phyloP scores from a whole-genome alignment of 1,284 basidiomycete genomes.

The Sparassis latifolia region DNA sequence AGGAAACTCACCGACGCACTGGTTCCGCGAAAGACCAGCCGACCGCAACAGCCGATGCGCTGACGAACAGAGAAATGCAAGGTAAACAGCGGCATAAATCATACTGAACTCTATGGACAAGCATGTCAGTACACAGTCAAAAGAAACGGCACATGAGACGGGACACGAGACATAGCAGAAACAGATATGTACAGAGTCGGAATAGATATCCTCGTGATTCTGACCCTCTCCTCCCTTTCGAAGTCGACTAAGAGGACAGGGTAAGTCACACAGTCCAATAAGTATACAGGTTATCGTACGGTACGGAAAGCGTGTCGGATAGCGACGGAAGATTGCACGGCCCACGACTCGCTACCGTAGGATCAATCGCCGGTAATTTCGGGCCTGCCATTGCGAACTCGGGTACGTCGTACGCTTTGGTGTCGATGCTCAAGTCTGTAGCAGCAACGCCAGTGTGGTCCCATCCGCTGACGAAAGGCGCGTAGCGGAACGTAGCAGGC shows the following conservation, averaged over 20 bases:
- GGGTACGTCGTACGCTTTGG: neutral
- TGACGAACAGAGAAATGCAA: too few relatives aligned
- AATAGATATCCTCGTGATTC: too few relatives aligned
- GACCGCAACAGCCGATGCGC: too few relatives aligned
- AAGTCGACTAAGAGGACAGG: slow-evolving; percentile 20
- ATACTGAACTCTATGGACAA: neutral
- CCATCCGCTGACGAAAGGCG: slow-evolving; percentile 8
- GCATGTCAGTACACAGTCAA: neutral
- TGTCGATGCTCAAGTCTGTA: neutral
- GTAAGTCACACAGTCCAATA: slow-evolving; percentile 10
- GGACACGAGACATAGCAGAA: neutral
- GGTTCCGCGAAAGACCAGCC: too few relatives aligned
- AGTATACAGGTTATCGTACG: slow-evolving; percentile 10
- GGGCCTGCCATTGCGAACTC: slow-evolving; percentile 4
- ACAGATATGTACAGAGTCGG: neutral
- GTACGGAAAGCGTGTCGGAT: slow-evolving; percentile 10
- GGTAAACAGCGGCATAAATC: too few relatives aligned
- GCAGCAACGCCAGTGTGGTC: slow-evolving; percentile 4
- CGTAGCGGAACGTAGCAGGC: slow-evolving; percentile 10
- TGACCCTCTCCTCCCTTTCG: slow-evolving; percentile 20
- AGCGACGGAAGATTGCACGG: slow-evolving; percentile 11
- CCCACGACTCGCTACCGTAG: neutral
- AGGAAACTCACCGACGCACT: too few relatives aligned
- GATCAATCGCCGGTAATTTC: slow-evolving; percentile 6
- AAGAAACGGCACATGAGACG: neutral